A percentile compares a stretch with the other conserved stretches of the same genome.
Conservation (phyloP, 495 filamentous ascomycete genomes). For the Baudoinia panamericana region DNA sequence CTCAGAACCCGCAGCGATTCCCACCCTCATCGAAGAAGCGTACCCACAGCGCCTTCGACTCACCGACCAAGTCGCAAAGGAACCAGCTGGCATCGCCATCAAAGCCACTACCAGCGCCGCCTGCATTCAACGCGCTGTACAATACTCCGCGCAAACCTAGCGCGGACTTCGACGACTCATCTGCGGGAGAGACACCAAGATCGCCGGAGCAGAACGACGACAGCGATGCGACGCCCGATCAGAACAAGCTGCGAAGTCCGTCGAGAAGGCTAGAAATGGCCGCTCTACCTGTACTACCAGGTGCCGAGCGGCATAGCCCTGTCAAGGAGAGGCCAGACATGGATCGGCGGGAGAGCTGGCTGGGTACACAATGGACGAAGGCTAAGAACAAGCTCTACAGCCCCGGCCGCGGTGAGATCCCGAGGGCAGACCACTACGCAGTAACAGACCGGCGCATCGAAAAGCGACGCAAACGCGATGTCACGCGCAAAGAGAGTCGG, state of each 20-base stretch:
- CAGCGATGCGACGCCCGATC: slow-evolving; percentile 56
- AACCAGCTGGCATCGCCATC: slow-evolving; percentile 41
- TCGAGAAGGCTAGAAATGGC: slow-evolving; percentile 31
- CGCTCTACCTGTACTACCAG: slow-evolving; percentile 22
- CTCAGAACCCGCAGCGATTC: slow-evolving; percentile 33
- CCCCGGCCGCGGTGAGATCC: slow-evolving; percentile 46
- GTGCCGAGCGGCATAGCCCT: slow-evolving; percentile 6
- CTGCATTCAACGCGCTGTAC: slow-evolving; percentile 51
- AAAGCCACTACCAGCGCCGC: slow-evolving; percentile 33
- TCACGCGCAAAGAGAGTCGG: slow-evolving; percentile 30
- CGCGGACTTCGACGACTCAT: slow-evolving; percentile 56
- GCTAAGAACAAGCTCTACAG: slow-evolving; percentile 24
- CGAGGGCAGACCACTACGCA: slow-evolving; percentile 40
- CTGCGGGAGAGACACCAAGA: slow-evolving; percentile 62
- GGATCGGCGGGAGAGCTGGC: slow-evolving; percentile 30
- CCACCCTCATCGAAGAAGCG: slow-evolving; percentile 7
- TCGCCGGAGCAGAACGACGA: slow-evolving; percentile 58
- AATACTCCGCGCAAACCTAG: slow-evolving; percentile 68
- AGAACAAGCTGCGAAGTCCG: slow-evolving; percentile 15
- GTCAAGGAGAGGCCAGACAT: slow-evolving; percentile 11
- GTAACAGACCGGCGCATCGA: slow-evolving; percentile 39
- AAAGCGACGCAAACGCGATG: slow-evolving; percentile 38
- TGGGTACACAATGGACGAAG: slow-evolving; percentile 33
- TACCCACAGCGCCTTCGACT: slow-evolving; percentile 36
- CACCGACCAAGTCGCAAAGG: slow-evolving; percentile 20